Evolutionary conservation across 78 protist genomes (phyloP).

Genomic region (Dictyostelium firmibasis): DNA sequence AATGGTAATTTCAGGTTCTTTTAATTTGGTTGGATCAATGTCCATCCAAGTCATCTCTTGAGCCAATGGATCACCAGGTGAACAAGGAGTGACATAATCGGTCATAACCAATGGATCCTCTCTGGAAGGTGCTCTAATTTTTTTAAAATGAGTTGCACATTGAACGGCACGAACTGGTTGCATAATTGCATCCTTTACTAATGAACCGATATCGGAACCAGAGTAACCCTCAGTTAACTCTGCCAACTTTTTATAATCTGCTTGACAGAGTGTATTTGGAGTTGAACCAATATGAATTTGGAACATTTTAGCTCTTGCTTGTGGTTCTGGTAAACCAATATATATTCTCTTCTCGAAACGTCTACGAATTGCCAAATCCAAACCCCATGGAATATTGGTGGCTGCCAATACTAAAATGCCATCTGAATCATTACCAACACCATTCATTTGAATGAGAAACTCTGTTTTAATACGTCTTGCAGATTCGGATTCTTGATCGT

Average conservation of each 20-base stretch:
- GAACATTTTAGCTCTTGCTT: slow-evolving; percentile 93
- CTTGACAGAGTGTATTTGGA: slow-evolving; percentile 77
- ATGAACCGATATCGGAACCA: slow-evolving; percentile 94
- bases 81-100: slow-evolving; percentile 76
- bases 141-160: slow-evolving; percentile 96
- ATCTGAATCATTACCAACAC: slow-evolving; percentile 93
- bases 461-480: slow-evolving; percentile 98
- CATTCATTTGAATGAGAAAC: slow-evolving; percentile 98
- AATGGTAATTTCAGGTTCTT: slow-evolving; percentile 51
- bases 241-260: slow-evolving; percentile 84
- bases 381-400: slow-evolving; percentile 98
- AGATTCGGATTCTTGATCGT: slow-evolving; percentile 95
- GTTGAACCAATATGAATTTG: slow-evolving; percentile 90
- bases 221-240: slow-evolving; percentile 91
- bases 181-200: slow-evolving; percentile 96
- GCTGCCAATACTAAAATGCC: slow-evolving; percentile 99
- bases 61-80: slow-evolving; percentile 84
- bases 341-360: slow-evolving; percentile 87
- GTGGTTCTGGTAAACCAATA: slow-evolving; percentile 82
- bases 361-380: slow-evolving; percentile 98
- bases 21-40: slow-evolving; percentile 59
- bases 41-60: slow-evolving; percentile 86
- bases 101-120: slow-evolving; percentile 72
- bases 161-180: slow-evolving; percentile 96
- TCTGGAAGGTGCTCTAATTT: slow-evolving; percentile 71